These are phyloP conservation scores for Daldinia decipiens DNA, from an alignment of 495 filamentous ascomycete species.

Conservation along the genomic window DNA sequence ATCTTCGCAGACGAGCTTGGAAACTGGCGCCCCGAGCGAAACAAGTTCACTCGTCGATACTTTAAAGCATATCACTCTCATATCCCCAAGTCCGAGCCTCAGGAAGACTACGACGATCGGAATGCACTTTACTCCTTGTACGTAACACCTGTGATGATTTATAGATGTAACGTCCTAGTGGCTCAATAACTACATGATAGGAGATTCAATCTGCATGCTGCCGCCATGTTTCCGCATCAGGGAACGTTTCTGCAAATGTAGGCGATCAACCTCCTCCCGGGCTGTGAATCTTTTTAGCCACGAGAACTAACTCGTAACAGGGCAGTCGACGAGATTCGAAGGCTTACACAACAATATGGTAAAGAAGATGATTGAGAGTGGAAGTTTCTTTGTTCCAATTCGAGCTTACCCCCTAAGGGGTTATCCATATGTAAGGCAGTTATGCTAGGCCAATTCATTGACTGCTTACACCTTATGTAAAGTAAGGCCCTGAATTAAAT, in stretches of 20 bases:
- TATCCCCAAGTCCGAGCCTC: slow-evolving; percentile 45
- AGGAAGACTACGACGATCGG: slow-evolving; percentile 20
- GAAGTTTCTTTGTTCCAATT: too few relatives aligned
- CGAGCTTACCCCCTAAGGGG: too few relatives aligned
- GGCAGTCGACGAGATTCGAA: not conserved
- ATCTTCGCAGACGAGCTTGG: not conserved
- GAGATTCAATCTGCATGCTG: not conserved
- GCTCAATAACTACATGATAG: not conserved
- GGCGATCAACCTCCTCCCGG: not conserved
- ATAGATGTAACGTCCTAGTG: not conserved
- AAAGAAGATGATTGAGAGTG: not conserved
- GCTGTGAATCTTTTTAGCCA: not conserved
- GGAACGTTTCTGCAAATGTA: not conserved
- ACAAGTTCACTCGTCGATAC: slow-evolving; percentile 6
- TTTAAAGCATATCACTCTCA: not conserved
- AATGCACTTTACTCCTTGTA: slow-evolving; percentile 13
- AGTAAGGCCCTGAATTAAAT: too few relatives aligned
- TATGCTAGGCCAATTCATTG: too few relatives aligned
- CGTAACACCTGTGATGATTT: not conserved
- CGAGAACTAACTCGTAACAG: not conserved
- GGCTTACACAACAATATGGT: not conserved
- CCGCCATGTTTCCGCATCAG: not conserved
- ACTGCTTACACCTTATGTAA: too few relatives aligned
- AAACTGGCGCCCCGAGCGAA: slow-evolving; percentile 6
- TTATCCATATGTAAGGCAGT: too few relatives aligned